A percentile compares a stretch with the other conserved stretches of the same genome.
These are phyloP conservation scores for Syzygium jambos DNA, from an alignment of 345 rosid species.

Conservation along the genomic window DNA sequence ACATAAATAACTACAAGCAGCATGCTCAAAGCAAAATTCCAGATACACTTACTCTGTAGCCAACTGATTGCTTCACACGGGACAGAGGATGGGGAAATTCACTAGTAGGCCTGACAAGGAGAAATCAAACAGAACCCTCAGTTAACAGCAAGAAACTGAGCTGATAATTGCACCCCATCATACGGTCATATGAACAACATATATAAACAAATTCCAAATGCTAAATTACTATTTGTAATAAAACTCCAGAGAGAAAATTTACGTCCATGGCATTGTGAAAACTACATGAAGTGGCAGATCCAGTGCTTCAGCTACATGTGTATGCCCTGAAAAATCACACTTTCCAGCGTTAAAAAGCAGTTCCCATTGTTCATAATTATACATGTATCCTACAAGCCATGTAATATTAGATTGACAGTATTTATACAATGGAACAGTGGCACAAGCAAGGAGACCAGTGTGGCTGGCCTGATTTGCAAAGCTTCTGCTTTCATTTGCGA, in stretches of 20 bases:
- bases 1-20: background rate
- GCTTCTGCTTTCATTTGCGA: background rate
- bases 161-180: background rate
- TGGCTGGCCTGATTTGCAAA: background rate
- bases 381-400: background rate
- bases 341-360: background rate
- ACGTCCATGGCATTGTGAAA: conserved; percentile 68
- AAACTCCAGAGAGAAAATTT: conserved; percentile 10
- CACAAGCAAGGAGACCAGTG: background rate
- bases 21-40: background rate
- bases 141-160: background rate
- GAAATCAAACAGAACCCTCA: background rate
- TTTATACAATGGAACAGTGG: background rate
- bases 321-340: conserved; percentile 28
- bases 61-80: conserved; percentile 39
- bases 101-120: conserved; percentile 35
- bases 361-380: background rate
- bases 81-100: conserved; percentile 55
- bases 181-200: background rate
- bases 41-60: conserved; percentile 30
- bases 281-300: conserved; percentile 40
- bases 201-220: background rate
- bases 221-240: background rate
- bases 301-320: conserved; percentile 42
- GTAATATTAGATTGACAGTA: background rate